Evolutionary conservation across 139 green algal genomes (phyloP).

Genomic region (Chara braunii): DNA sequence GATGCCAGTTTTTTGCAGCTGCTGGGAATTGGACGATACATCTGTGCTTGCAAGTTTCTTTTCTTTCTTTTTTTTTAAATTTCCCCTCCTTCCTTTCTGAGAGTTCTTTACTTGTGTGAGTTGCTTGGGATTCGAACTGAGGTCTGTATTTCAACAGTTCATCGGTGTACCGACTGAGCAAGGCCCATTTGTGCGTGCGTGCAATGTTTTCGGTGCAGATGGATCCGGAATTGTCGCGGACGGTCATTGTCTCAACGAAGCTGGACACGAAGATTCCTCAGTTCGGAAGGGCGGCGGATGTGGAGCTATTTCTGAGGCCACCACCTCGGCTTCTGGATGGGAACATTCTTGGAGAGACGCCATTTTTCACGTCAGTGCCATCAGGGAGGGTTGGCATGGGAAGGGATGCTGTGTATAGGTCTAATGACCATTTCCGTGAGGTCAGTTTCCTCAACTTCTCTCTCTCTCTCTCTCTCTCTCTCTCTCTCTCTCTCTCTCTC

Average conservation of each 20-base stretch:
- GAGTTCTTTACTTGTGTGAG: too few relatives aligned
- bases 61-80: too few relatives aligned
- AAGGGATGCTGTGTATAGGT: constrained; percentile 69
- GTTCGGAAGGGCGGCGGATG: constrained; percentile 70
- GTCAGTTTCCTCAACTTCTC: constrained; percentile 8
- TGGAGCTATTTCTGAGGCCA: constrained; percentile 81
- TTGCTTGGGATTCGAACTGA: too few relatives aligned
- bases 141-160: too few relatives aligned
- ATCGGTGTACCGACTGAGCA: too few relatives aligned
- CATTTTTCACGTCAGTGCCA: constrained; percentile 88
- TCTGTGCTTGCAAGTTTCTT: too few relatives aligned
- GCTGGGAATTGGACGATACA: too few relatives aligned
- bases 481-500: too few relatives aligned
- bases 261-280: constrained; percentile 89
- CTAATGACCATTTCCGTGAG: constrained; percentile 82
- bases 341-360: constrained; percentile 73
- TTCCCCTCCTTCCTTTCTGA: too few relatives aligned
- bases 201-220: constrained; percentile 1
- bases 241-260: constrained; percentile 92
- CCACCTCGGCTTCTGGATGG: constrained; percentile 54
- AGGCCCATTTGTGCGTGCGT: too few relatives aligned
- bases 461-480: too few relatives aligned
- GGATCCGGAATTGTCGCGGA: constrained; percentile 77
- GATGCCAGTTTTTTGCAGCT: too few relatives aligned
- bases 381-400: constrained; percentile 71